Conservation (phyloP, 352 stramenopile species). For the Pythium dissimile region DNA sequence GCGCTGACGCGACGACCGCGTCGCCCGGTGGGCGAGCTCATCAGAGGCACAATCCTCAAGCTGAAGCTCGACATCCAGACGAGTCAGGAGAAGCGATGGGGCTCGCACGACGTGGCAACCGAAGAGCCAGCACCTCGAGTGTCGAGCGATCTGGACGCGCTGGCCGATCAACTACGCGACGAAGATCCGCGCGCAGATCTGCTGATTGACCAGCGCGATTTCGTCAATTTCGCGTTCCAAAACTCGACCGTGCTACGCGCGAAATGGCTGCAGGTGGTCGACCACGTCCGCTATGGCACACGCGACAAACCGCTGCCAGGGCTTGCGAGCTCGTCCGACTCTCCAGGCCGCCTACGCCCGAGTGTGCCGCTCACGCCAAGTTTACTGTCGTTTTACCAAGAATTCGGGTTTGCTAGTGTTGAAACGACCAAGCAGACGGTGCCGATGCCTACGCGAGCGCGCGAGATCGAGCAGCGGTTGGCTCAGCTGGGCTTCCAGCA, state of each 20-base stretch:
- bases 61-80: conserved; percentile 15
- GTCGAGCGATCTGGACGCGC: conserved; percentile 21
- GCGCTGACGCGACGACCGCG: background rate
- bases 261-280: conserved; percentile 53
- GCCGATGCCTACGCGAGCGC: conserved; percentile 38
- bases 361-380: conserved; percentile 2
- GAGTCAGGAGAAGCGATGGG: background rate
- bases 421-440: background rate
- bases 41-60: conserved; percentile 12
- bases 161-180: conserved; percentile 40
- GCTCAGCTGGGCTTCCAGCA: conserved; percentile 41
- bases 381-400: conserved; percentile 24
- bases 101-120: background rate
- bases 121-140: background rate
- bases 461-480: conserved; percentile 39
- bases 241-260: conserved; percentile 42
- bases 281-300: conserved; percentile 37
- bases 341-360: background rate
- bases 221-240: conserved; percentile 61
- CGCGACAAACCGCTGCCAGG: background rate
- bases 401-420: conserved; percentile 31
- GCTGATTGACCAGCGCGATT: conserved; percentile 37
- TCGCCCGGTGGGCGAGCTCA: conserved; percentile 5
- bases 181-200: conserved; percentile 30
- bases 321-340: background rate